A percentile compares a stretch with the other conserved stretches of the same genome.
phyloP scores from a whole-genome alignment of 352 stramenopile genomes.

The Globisporangium sylvaticum region DNA sequence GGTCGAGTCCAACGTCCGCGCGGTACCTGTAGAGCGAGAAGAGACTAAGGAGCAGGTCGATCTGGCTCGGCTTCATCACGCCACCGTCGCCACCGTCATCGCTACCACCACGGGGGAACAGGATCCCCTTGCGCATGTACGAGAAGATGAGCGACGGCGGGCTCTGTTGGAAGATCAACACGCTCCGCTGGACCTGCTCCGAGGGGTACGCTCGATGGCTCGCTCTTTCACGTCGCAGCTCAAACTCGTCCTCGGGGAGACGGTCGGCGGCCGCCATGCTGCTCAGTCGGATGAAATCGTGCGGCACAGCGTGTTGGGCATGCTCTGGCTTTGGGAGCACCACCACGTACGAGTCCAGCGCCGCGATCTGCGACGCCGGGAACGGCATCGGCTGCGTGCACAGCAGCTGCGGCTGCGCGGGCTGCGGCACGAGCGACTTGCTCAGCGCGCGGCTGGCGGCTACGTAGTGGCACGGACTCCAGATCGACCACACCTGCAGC shows the following conservation, averaged over 20 bases:
- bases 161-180: conserved; percentile 72
- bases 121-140: conserved; percentile 41
- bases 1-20: conserved; percentile 65
- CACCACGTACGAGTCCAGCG: conserved; percentile 74
- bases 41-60: conserved; percentile 75
- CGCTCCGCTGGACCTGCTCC: conserved; percentile 23
- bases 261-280: conserved; percentile 41
- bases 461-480: conserved; percentile 80
- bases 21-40: conserved; percentile 85
- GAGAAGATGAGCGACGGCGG: conserved; percentile 71
- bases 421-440: conserved; percentile 52
- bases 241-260: conserved; percentile 53
- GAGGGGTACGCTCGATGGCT: not conserved
- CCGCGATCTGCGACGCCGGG: conserved; percentile 51
- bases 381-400: conserved; percentile 64
- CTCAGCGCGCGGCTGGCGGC: conserved; percentile 63
- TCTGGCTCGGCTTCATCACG: conserved; percentile 39
- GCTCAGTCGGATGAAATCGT: conserved; percentile 37
- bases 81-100: not conserved
- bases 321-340: conserved; percentile 39
- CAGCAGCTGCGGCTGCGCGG: conserved; percentile 65
- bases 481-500: conserved; percentile 84
- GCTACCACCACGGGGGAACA: conserved; percentile 11
- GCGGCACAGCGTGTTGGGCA: not conserved
- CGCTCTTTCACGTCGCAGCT: conserved; percentile 29